Evolutionary conservation across 2,329 filamentous ascomycete species (phyloP).

Genomic region (Fusarium illudens): DNA sequence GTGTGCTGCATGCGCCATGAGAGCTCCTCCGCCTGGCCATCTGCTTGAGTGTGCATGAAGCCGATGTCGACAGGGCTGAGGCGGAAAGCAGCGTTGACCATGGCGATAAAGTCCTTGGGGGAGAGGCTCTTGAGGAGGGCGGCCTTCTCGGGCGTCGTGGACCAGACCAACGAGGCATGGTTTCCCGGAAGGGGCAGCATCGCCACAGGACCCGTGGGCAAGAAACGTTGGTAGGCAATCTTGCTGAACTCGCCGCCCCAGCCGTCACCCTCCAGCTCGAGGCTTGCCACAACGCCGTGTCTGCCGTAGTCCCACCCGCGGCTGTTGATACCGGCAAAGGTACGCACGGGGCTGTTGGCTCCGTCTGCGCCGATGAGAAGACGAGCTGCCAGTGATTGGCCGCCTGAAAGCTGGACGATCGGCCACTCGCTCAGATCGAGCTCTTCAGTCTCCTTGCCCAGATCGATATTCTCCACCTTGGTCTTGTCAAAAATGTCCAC

Average conservation of each 20-base stretch:
- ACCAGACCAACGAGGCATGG: slow-evolving; percentile 90
- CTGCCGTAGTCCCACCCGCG: slow-evolving; percentile 93
- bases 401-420: slow-evolving; percentile 75
- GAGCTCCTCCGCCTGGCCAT: slow-evolving; percentile 76
- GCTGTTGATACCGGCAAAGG: slow-evolving; percentile 85
- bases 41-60: slow-evolving; percentile 75
- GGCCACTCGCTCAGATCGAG: slow-evolving; percentile 89
- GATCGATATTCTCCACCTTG: slow-evolving; percentile 79
- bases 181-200: slow-evolving; percentile 89
- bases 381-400: slow-evolving; percentile 76
- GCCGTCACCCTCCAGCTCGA: slow-evolving; percentile 72
- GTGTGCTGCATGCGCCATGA: slow-evolving; percentile 85
- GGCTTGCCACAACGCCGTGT: slow-evolving; percentile 89
- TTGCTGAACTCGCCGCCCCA: slow-evolving; percentile 65
- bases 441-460: slow-evolving; percentile 74
- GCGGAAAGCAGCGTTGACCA: slow-evolving; percentile 94
- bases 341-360: slow-evolving; percentile 90
- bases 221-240: slow-evolving; percentile 93
- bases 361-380: slow-evolving; percentile 93
- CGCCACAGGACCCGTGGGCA: slow-evolving; percentile 90
- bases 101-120: slow-evolving; percentile 77
- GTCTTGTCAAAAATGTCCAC: slow-evolving; percentile 79
- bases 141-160: slow-evolving; percentile 83
- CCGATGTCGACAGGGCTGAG: slow-evolving; percentile 80
- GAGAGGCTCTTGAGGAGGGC: slow-evolving; percentile 79